Evolutionary conservation across 192 early-diverging fungal genomes (phyloP).

Genomic region (Diversispora epigaea): DNA sequence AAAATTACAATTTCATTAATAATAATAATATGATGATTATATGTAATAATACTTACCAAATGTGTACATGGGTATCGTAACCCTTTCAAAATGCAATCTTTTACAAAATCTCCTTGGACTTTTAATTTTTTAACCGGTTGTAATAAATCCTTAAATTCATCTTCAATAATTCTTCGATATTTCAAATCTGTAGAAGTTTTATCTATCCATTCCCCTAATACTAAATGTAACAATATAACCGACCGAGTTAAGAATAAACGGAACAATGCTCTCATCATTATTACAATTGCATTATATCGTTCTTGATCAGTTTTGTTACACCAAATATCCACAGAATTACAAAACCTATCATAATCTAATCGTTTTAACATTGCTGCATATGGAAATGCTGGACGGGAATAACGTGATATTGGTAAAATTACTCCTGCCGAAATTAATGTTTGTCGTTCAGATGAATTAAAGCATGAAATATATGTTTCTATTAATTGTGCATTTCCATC

Average conservation of each 20-base stretch:
- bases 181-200: background rate
- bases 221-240: slow-evolving; percentile 8
- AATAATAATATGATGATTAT: background rate
- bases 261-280: slow-evolving; percentile 8
- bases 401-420: background rate
- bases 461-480: slow-evolving; percentile 15
- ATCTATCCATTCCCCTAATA: slow-evolving; percentile 2
- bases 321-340: slow-evolving; percentile 14
- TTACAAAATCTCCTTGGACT: slow-evolving; percentile 12
- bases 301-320: background rate
- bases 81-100: background rate
- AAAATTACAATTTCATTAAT: background rate
- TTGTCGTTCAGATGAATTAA: background rate
- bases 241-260: slow-evolving; percentile 4
- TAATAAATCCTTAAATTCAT: slow-evolving; percentile 18
- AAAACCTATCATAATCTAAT: slow-evolving; percentile 21
- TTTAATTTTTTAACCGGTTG: slow-evolving; percentile 2
- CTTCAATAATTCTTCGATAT: slow-evolving; percentile 6
- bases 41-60: background rate
- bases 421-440: background rate
- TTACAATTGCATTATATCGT: background rate
- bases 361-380: slow-evolving; percentile 16
- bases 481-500: background rate
- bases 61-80: slow-evolving; percentile 1
- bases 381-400: background rate